These are phyloP conservation scores for Potentilla sterilis DNA, from an alignment of 306 rosid genomes.

Conservation along the genomic window DNA sequence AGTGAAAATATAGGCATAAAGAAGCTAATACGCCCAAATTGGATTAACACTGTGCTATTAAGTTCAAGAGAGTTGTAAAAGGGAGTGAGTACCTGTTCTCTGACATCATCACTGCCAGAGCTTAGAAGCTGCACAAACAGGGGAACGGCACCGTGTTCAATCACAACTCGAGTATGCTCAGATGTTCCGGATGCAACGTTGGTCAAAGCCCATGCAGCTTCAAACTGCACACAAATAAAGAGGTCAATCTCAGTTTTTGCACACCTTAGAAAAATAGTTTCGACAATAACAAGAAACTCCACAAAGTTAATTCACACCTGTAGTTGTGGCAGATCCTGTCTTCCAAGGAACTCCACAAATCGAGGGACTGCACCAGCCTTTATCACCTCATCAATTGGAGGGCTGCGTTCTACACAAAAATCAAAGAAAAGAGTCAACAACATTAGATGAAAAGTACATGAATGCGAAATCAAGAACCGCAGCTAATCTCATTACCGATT, in stretches of 20 bases:
- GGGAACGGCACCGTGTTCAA: conserved; percentile 68
- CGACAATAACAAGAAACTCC: not conserved
- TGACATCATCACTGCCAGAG: conserved; percentile 54
- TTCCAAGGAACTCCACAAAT: conserved; percentile 57
- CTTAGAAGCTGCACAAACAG: conserved; percentile 55
- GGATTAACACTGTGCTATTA: not conserved
- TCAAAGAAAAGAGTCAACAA: not conserved
- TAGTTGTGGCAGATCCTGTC: conserved; percentile 49
- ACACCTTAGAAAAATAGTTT: not conserved
- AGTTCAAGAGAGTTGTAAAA: conserved; percentile 2
- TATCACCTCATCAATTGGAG: conserved; percentile 60
- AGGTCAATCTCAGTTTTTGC: not conserved
- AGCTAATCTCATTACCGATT: conserved; percentile 39
- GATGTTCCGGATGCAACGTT: conserved; percentile 63
- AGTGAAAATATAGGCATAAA: not conserved
- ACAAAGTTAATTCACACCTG: conserved; percentile 32
- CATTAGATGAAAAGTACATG: not conserved
- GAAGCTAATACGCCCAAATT: not conserved
- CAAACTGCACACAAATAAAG: conserved; percentile 45
- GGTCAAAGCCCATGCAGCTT: conserved; percentile 75
- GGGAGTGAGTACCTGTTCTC: conserved; percentile 54
- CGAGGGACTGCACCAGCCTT: conserved; percentile 58
- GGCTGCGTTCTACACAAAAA: conserved; percentile 49
- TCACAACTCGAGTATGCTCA: conserved; percentile 56
- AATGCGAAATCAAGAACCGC: not conserved